Base-by-base conservation (phyloP, 1,284 basidiomycete genomes). In the Ustilago hordei region DNA sequence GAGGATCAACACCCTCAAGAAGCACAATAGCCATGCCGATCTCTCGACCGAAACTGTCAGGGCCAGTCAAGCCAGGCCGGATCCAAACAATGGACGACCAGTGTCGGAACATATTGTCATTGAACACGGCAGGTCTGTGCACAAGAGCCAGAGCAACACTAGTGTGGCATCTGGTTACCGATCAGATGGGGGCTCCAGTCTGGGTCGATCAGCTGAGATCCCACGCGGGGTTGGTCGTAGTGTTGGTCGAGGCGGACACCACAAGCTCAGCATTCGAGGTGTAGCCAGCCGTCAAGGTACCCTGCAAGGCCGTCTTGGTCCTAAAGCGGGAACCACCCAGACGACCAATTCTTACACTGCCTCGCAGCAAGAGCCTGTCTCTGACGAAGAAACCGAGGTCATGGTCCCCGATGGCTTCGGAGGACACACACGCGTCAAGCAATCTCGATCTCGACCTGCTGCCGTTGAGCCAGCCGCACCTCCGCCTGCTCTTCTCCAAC, bases 381-480 rank as follows among this genome's bases (percentile, higher is more conserved):
- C 73, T 1, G 73, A 75, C 12, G 57, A 54, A 28, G 66, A 76
- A 53, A 76, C 74, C 34, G 70, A 78, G 23, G 61, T 79, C 43
- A 64, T 80, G 62, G 45, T 81, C 4, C 74, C 81, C 0, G 81
- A 82, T 39, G 81, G 81, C 23, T 82, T 82, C 31, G 81, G 81
- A 15, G 79, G 79, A n/a, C 76, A 78, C 38, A 61, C 52, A 3
- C 69, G 77, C 31, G 35, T 50, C 35, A 73, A 64, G 41, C 68
- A 68, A 57, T 57, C 68, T 8, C 39, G 68, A 41, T 52, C 60
- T 31, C 60, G 55, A 31, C 28, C 35, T 13, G 31, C 34, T 23
- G 43, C 50, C 8, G 32, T 41, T 15, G 55, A 17, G 15, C 7
- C 64, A 45, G 13, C 43, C 43, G 43, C 43, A 36, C 23, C 64